Evolutionary conservation across 1,284 basidiomycete genomes (phyloP).

Genomic region (Apiotrichum gamsii): DNA sequence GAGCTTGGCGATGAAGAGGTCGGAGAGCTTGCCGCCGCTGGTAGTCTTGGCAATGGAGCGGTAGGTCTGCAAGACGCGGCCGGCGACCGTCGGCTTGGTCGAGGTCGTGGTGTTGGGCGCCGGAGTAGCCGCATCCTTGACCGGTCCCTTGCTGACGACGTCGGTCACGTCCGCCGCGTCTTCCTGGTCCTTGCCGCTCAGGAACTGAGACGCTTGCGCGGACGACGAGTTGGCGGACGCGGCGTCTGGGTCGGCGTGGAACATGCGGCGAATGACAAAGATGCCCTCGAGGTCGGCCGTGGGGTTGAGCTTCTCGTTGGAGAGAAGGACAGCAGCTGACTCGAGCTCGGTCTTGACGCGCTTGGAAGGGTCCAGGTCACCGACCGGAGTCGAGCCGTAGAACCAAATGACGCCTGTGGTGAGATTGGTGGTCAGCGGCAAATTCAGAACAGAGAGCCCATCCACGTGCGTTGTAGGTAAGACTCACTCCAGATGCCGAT

Average conservation of each 20-base stretch:
- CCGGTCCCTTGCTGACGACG: too few species aligned
- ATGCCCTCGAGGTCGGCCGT: not conserved
- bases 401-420: slow-evolving; percentile 36
- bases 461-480: too few species aligned
- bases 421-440: not conserved
- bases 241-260: not conserved
- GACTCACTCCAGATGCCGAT: slow-evolving; percentile 50
- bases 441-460: not conserved
- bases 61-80: slow-evolving; percentile 8
- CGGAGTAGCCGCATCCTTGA: too few species aligned
- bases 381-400: slow-evolving; percentile 73
- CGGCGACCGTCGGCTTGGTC: slow-evolving; percentile 57
- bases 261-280: slow-evolving; percentile 30
- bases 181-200: slow-evolving; percentile 8
- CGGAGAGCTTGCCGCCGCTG: slow-evolving; percentile 52
- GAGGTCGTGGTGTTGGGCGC: too few species aligned
- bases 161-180: too few species aligned
- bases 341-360: slow-evolving; percentile 38
- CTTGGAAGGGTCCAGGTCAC: slow-evolving; percentile 53
- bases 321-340: slow-evolving; percentile 8
- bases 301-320: slow-evolving; percentile 1
- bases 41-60: slow-evolving; percentile 51
- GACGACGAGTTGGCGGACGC: not conserved
- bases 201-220: slow-evolving; percentile 10
- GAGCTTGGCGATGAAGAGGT: slow-evolving; percentile 80